phyloP scores from a whole-genome alignment of 2,329 filamentous ascomycete genomes.

The Coniochaeta sp. region DNA sequence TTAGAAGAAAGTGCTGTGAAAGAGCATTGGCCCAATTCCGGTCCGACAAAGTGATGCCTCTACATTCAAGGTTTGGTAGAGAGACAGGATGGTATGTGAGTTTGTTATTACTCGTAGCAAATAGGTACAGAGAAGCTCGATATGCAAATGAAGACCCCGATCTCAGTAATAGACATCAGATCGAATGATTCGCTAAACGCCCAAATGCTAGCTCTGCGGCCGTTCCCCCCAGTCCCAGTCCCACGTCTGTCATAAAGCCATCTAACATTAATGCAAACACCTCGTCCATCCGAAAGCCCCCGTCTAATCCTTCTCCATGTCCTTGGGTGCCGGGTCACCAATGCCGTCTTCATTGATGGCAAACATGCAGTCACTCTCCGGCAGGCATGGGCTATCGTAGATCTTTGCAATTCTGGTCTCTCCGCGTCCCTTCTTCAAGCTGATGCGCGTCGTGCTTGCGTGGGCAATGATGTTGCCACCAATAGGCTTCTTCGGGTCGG shows the following conservation, averaged over 20 bases:
- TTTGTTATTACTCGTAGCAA: background rate
- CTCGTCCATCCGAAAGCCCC: background rate
- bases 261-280: background rate
- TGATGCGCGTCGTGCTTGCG: conserved; percentile 89
- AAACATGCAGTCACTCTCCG: conserved; percentile 93
- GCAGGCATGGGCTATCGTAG: conserved; percentile 94
- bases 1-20: too few species aligned
- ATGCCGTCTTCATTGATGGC: conserved; percentile 97
- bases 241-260: background rate
- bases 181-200: background rate
- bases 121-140: background rate
- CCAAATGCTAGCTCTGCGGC: background rate
- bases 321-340: conserved; percentile 90
- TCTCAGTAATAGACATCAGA: background rate
- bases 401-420: conserved; percentile 99
- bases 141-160: background rate
- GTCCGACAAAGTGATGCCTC: background rate
- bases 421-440: conserved; percentile 87
- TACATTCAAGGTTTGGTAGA: background rate
- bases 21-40: background rate
- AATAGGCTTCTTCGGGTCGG: conserved; percentile 98
- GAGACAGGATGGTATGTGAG: background rate
- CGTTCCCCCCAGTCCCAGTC: background rate
- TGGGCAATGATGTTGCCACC: conserved; percentile 98
- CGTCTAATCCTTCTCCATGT: conserved; percentile 50